Base-by-base conservation (phyloP, 192 early-diverging fungal species). In the Entomortierella beljakovae region DNA sequence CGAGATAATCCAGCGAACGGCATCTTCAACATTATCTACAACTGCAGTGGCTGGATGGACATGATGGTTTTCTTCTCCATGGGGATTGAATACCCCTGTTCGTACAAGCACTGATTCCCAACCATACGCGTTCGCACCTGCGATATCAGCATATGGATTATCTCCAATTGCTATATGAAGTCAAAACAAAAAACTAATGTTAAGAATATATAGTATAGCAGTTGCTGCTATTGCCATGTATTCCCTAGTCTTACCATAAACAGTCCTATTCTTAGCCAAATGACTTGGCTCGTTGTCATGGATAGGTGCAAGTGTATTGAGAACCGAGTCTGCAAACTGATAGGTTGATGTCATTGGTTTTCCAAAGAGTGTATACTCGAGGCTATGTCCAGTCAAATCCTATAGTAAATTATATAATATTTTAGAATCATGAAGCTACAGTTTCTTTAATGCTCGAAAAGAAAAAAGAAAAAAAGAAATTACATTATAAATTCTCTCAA, bases 291-390 rank as follows among this genome's bases (percentile, higher is more conserved):
- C 61, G 3, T 29, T 69, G 1, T n/a, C n/a, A n/a, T 77, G 80
- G 8, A 57, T 42, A 7, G 54, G 61, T 6, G 80, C 68, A 18
- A 76, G 58, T 13, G 26, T 53, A 54, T 83, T 82, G 2, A 94
- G 71, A 3, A 90, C 70, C 0, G 72, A 59, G 64, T 91, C 87
- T 34, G 92, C 90, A 55, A 86, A 94, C 52, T 82, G 52, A 69
- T 98, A 98, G 8, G 95, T 96, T 16, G 86, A 61, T 0, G 50
- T 58, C 52, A 92, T 85, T 2, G 96, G 96, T 85, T 98, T 98
- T 7, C 96, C 96, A 66, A 87, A 98, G 10, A 87, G 85, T 13
- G 86, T 88, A 43, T 92, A 91, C 62, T 91, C 64, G 9, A 96
- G 82, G 6, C 64, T 40, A 26, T 83, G 57, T 0, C 87, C 87